phyloP scores from a whole-genome alignment of 2,329 filamentous ascomycete species.

The Talaromyces rugulosus region DNA sequence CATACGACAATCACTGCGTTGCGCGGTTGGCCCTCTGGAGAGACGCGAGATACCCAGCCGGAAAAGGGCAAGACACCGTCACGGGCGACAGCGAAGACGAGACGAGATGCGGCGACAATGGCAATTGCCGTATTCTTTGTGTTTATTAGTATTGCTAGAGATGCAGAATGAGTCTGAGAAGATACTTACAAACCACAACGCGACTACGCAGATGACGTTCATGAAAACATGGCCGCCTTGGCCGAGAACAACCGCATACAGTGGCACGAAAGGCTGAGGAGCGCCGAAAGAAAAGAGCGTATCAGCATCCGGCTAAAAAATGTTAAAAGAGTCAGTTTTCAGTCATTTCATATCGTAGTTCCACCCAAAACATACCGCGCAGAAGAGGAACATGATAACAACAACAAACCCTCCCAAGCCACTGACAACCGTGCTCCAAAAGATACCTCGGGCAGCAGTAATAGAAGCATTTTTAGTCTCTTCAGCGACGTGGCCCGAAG shows the following conservation, averaged over 20 bases:
- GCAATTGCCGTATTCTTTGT: slow-evolving; percentile 55
- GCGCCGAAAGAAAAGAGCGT: slow-evolving; percentile 52
- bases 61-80: slow-evolving; percentile 60
- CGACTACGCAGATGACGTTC: slow-evolving; percentile 54
- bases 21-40: slow-evolving; percentile 52
- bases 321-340: slow-evolving; percentile 7
- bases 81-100: slow-evolving; percentile 60
- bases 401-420: slow-evolving; percentile 53
- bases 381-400: slow-evolving; percentile 59
- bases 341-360: background rate
- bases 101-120: slow-evolving; percentile 56
- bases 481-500: slow-evolving; percentile 58
- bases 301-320: slow-evolving; percentile 47
- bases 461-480: slow-evolving; percentile 57
- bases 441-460: slow-evolving; percentile 56
- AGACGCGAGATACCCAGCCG: slow-evolving; percentile 53
- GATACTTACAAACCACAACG: slow-evolving; percentile 48
- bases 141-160: background rate
- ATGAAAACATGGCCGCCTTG: slow-evolving; percentile 57
- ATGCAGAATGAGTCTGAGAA: background rate
- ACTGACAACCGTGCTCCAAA: slow-evolving; percentile 57
- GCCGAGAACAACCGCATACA: slow-evolving; percentile 56
- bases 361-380: slow-evolving; percentile 39
- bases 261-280: slow-evolving; percentile 55
- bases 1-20: slow-evolving; percentile 60